Conservation (phyloP, 1,284 basidiomycete genomes). For the Leccinum pachyderme region DNA sequence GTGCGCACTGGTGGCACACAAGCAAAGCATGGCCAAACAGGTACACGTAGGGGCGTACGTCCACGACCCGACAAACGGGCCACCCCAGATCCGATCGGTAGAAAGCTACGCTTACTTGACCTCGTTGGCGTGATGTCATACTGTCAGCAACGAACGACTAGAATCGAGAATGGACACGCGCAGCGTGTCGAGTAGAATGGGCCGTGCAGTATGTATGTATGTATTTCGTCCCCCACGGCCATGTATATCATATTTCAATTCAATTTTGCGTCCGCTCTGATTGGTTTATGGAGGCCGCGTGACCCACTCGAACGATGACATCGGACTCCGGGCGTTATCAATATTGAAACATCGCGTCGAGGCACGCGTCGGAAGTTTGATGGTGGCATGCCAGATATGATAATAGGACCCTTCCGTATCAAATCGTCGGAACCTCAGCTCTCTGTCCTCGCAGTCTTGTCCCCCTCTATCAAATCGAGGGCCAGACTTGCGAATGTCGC, state of each 20-base stretch:
- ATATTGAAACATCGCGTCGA: neutral
- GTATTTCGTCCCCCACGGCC: slow-evolving; percentile 8
- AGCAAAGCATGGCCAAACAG: slow-evolving; percentile 20
- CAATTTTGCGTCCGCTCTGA: neutral
- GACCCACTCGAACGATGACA: neutral
- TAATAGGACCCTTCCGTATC: neutral
- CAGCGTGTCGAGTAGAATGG: neutral
- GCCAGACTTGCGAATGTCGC: neutral
- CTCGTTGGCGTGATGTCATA: slow-evolving; percentile 22
- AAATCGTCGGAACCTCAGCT: neutral
- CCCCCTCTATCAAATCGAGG: neutral
- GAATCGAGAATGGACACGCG: neutral
- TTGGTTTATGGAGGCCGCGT: slow-evolving; percentile 6
- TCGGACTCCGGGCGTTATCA: slow-evolving; percentile 1
- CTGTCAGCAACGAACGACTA: neutral
- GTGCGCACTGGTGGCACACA: slow-evolving; percentile 53
- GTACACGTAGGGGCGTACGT: slow-evolving; percentile 2
- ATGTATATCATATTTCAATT: slow-evolving; percentile 4
- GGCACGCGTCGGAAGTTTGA: neutral
- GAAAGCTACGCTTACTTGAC: slow-evolving; percentile 13
- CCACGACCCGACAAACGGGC: slow-evolving; percentile 3
- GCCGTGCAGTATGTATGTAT: slow-evolving; percentile 3
- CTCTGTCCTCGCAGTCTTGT: neutral
- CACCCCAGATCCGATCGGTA: slow-evolving; percentile 15
- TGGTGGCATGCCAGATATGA: neutral